Evolutionary conservation across 805 yeast genomes (phyloP), one percentile per base, ranked within the genome.

Genomic region (Metschnikowia drakensbergensis): DNA sequence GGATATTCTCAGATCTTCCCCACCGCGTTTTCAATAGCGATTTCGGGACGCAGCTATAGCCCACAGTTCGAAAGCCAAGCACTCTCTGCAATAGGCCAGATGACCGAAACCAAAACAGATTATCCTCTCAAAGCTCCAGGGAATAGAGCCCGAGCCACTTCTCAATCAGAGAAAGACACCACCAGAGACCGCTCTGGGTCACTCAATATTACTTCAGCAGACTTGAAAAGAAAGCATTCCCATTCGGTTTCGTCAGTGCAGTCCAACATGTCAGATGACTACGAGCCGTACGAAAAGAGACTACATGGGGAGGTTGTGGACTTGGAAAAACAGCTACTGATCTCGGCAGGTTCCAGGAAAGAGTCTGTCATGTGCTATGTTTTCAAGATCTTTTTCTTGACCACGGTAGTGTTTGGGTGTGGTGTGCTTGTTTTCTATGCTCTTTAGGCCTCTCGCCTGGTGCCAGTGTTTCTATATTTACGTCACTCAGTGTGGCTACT

Each of bases 341-440:
- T 61, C 10, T 65, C 69, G 25, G 74, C 74, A 3, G 74, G 74
- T 9, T 72, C 74, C 13, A 65, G 57, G 33, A 58, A 64, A 33
- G 71, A 68, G 38, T 54, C 65, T 41, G 70, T 70, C 17, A 54
- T 57, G 37, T 60, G 67, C 32, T 69, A 67, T 48, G 53, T 69
- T 26, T 49, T 63, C 32, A 70, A 70, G 53, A 48, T 69, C 29
- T 8, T 62, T 3, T 54, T 69, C 23, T 60, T 70, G 39, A 55
- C 61, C 50, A 31, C 48, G 3, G 59, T 67, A 17, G 73, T 69
- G 23, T 47, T 60, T 35, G 73, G 69, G 1, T 63, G 66, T 39
- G 65, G 69, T 3, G 61, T 70, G 17, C 59, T 69, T 45, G 66
- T 70, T 11, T 68, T 70, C 49, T 65, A 61, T 47, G 74, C 74